Conservation (phyloP, 768 basidiomycete genomes). For the Mycena vulgaris region DNA sequence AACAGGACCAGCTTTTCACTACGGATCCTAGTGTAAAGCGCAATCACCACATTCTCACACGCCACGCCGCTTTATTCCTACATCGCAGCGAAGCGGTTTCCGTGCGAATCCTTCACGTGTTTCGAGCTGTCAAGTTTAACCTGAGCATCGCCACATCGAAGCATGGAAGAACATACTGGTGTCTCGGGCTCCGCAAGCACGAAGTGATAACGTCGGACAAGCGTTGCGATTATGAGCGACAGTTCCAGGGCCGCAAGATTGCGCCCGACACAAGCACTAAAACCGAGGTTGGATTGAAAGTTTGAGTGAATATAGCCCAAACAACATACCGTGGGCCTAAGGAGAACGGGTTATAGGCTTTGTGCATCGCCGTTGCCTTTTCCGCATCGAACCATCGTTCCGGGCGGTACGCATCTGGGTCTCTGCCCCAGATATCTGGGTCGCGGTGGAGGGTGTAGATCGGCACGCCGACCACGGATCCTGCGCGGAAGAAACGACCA, state of each 20-base stretch:
- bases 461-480: slow-evolving; percentile 85
- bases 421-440: slow-evolving; percentile 79
- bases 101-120: slow-evolving; percentile 90
- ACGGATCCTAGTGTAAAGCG: too few relatives aligned
- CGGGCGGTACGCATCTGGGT: slow-evolving; percentile 80
- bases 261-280: slow-evolving; percentile 84
- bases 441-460: slow-evolving; percentile 89
- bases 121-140: slow-evolving; percentile 64
- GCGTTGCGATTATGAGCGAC: slow-evolving; percentile 81
- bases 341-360: slow-evolving; percentile 89
- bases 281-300: too few relatives aligned
- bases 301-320: too few relatives aligned
- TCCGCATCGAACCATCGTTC: slow-evolving; percentile 90
- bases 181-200: slow-evolving; percentile 75
- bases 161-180: slow-evolving; percentile 57
- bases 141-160: slow-evolving; percentile 27
- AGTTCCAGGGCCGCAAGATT: slow-evolving; percentile 87
- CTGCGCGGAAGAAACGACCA: slow-evolving; percentile 75
- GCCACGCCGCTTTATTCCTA: slow-evolving; percentile 79
- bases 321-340: slow-evolving; percentile 81
- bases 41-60: background rate
- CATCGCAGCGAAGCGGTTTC: slow-evolving; percentile 80
- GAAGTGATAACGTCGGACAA: slow-evolving; percentile 82
- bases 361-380: slow-evolving; percentile 68
- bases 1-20: too few relatives aligned